Evolutionary conservation across 768 basidiomycete genomes (phyloP), one percentile per base, ranked within the genome.

Genomic region (Psilocybe sp.): DNA sequence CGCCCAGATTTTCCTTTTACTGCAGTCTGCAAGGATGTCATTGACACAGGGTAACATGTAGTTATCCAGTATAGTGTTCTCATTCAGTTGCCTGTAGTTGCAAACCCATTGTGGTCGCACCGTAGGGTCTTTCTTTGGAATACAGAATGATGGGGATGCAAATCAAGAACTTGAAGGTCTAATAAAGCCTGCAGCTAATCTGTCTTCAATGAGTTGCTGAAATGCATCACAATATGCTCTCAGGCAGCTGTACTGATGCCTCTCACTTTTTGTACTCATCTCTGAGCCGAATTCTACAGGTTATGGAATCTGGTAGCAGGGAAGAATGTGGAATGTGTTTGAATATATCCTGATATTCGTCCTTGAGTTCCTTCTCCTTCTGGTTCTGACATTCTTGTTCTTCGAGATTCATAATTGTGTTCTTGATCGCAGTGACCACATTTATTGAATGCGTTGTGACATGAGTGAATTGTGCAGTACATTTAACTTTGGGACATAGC

Each of bases 191-290:
- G 67, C 62, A 0, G 54, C 60, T 0, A 75, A 44, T 44, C 73
- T 70, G n/a, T 68, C 50, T 0, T 72, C 43, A 0, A 78, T 57
- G 0, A 76, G 52, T 0, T 33, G 62, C 3, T 63, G 28, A 68
- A 72, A 76, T 0, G 65, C 64, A 0, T 68, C 67, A 0, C 48
- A 44, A 20, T 68, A 75, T 38, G 71, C 67, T 4, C 61, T 42
- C 0, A 69, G 70, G 39, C 64, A 70, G 1, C 64, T 49, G 40
- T 76, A 77, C 0, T 51, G 51, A 0, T 64, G 47, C 0, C 43
- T 53, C 3, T 59, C 45, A 1, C 73, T 61, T 0, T 51, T 63
- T 52, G 1, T 56, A 32, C 2, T 67, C 54, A 20, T 73, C 60
- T 15, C 65, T 69, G 0, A 69, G 38, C 1, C 55, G 18, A 1